Conservation (phyloP, 768 basidiomycete genomes). For the Mycena floridula region DNA sequence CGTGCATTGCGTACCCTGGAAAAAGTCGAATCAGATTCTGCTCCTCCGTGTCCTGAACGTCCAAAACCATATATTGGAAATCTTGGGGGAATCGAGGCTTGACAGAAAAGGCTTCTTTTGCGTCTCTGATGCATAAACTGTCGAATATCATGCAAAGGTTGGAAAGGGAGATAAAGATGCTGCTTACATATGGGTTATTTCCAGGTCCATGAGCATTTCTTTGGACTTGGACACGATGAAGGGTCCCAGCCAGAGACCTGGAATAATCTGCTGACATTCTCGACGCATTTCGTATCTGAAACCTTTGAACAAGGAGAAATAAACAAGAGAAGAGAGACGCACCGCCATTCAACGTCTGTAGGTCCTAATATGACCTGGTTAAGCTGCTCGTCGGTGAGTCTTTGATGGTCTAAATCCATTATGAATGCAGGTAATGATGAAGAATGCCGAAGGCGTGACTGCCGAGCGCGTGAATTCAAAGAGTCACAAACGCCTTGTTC, state of each 20-base stretch:
- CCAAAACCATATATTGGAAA: slow-evolving; percentile 73
- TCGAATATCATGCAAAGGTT: slow-evolving; percentile 8
- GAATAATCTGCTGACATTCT: slow-evolving; percentile 90
- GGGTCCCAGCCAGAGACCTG: slow-evolving; percentile 77
- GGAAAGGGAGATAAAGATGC: slow-evolving; percentile 5
- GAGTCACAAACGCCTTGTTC: no score
- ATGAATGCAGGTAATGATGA: no score
- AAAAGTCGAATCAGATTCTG: slow-evolving; percentile 92
- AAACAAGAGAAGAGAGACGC: slow-evolving; percentile 14
- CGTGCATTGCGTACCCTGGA: slow-evolving; percentile 50
- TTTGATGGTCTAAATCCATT: no score
- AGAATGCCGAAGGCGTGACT: slow-evolving; percentile 6
- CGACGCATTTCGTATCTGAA: slow-evolving; percentile 88
- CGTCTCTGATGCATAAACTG: slow-evolving; percentile 86
- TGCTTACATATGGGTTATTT: slow-evolving; percentile 76
- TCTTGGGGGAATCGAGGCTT: slow-evolving; percentile 76
- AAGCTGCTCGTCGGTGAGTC: slow-evolving; percentile 34
- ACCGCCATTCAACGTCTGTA: slow-evolving; percentile 83
- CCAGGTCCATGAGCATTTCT: slow-evolving; percentile 54
- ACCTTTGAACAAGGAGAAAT: background rate
- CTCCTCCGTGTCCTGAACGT: slow-evolving; percentile 90
- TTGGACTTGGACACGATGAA: slow-evolving; percentile 85
- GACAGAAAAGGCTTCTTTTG: slow-evolving; percentile 87
- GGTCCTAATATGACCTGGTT: slow-evolving; percentile 71
- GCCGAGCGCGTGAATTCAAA: no score